A percentile compares a stretch with the other conserved stretches of the same genome.
Conservation (phyloP, 345 rosid genomes). For the Corchorus olitorius region DNA sequence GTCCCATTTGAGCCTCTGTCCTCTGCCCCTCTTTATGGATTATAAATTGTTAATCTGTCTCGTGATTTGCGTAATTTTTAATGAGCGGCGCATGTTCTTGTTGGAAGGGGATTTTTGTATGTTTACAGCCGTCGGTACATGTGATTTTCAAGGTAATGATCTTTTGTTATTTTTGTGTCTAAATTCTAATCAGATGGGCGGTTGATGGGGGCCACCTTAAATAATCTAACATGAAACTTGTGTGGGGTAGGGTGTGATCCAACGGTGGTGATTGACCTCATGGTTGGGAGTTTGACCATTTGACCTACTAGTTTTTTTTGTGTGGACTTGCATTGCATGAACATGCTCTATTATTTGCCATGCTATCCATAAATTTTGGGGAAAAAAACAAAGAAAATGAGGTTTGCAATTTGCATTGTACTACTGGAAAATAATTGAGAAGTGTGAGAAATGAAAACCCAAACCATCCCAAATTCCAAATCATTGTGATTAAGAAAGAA, state of each 20-base stretch:
- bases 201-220: neutral
- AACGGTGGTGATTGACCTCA: neutral
- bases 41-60: neutral
- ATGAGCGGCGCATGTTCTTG: neutral
- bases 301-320: neutral
- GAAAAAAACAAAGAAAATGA: too few species aligned
- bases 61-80: slow-evolving; percentile 2
- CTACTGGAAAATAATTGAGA: too few species aligned
- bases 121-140: slow-evolving; percentile 9
- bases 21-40: neutral
- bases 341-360: neutral
- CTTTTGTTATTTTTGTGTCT: neutral
- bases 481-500: neutral
- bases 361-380: too few species aligned
- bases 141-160: neutral
- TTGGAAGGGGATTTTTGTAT: slow-evolving; percentile 1
- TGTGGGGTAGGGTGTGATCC: neutral
- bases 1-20: neutral
- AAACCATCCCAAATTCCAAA: too few species aligned
- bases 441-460: too few species aligned
- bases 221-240: neutral
- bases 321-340: neutral
- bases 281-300: neutral
- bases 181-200: neutral
- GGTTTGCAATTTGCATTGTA: too few species aligned